Evolutionary conservation across 1,284 basidiomycete genomes (phyloP).

Genomic region (Xanthoconium separans): DNA sequence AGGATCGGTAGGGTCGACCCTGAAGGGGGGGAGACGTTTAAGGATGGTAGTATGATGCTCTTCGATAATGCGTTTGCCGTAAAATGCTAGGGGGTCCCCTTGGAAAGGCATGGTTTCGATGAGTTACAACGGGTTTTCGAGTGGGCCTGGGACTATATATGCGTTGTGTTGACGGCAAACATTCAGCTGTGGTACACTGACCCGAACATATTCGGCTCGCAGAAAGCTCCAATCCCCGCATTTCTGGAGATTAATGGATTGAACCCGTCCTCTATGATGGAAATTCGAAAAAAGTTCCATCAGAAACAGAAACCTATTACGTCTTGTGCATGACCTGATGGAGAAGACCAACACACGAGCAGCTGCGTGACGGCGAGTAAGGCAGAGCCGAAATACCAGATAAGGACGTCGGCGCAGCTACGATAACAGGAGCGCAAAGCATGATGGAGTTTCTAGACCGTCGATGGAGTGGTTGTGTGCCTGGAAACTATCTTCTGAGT

Average conservation of each 20-base stretch:
- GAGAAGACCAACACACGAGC: neutral
- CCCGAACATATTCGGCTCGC: too few relatives aligned
- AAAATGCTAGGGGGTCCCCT: slow-evolving; percentile 8
- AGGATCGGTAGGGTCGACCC: neutral
- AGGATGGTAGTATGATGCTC: slow-evolving; percentile 6
- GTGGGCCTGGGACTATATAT: neutral
- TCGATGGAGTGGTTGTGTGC: too few relatives aligned
- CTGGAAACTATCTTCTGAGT: too few relatives aligned
- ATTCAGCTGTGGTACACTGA: neutral
- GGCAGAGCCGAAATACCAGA: neutral
- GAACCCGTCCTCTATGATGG: neutral
- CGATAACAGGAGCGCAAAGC: too few relatives aligned
- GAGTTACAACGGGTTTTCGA: neutral
- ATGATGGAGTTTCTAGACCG: too few relatives aligned
- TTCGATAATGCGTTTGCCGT: slow-evolving; percentile 10
- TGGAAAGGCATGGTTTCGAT: slow-evolving; percentile 1
- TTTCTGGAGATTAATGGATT: neutral
- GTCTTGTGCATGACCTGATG: neutral
- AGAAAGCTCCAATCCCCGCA: neutral
- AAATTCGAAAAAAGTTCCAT: neutral
- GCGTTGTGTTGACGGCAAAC: neutral
- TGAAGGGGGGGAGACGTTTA: neutral
- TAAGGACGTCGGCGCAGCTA: neutral
- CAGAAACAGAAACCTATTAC: neutral
- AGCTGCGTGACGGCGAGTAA: neutral